phyloP scores from a whole-genome alignment of 768 basidiomycete genomes.

The Hygrocybe coccinea region DNA sequence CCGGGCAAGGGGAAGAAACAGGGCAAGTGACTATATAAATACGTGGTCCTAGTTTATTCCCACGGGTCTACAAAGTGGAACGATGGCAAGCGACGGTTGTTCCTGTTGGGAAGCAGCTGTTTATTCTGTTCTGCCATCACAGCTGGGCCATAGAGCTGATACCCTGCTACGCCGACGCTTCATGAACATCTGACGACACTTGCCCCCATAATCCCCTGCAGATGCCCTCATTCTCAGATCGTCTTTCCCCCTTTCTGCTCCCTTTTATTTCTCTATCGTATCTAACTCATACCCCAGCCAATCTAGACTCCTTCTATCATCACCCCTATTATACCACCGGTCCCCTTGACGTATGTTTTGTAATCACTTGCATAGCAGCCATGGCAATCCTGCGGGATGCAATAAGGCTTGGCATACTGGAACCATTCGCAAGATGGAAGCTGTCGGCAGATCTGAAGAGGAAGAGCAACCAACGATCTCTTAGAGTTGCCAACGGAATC shows the following conservation, averaged over 20 bases:
- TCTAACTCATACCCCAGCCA: slow-evolving; percentile 48
- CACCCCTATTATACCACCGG: slow-evolving; percentile 70
- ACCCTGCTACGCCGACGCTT: not conserved
- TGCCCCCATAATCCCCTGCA: not conserved
- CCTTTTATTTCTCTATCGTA: slow-evolving; percentile 77
- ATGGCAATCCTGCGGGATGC: slow-evolving; percentile 87
- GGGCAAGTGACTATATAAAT: slow-evolving; percentile 16
- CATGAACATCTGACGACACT: not conserved
- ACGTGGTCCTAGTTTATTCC: too few relatives aligned
- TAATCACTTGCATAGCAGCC: slow-evolving; percentile 74
- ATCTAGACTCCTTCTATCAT: slow-evolving; percentile 68
- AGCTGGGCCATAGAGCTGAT: not conserved
- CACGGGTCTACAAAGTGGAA: too few relatives aligned
- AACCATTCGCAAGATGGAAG: slow-evolving; percentile 77
- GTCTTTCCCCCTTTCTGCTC: slow-evolving; percentile 49
- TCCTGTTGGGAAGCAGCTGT: not conserved
- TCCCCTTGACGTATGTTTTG: slow-evolving; percentile 70
- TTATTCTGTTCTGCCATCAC: not conserved
- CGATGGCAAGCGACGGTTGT: too few relatives aligned
- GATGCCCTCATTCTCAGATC: slow-evolving; percentile 10
- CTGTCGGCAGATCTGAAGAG: slow-evolving; percentile 50
- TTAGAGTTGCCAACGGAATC: slow-evolving; percentile 24
- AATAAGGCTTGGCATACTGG: slow-evolving; percentile 65
- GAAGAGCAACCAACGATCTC: slow-evolving; percentile 22
- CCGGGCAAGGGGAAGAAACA: too few relatives aligned